Conservation (phyloP, 2,329 filamentous ascomycete genomes). For the Talaromyces pinophilus region DNA sequence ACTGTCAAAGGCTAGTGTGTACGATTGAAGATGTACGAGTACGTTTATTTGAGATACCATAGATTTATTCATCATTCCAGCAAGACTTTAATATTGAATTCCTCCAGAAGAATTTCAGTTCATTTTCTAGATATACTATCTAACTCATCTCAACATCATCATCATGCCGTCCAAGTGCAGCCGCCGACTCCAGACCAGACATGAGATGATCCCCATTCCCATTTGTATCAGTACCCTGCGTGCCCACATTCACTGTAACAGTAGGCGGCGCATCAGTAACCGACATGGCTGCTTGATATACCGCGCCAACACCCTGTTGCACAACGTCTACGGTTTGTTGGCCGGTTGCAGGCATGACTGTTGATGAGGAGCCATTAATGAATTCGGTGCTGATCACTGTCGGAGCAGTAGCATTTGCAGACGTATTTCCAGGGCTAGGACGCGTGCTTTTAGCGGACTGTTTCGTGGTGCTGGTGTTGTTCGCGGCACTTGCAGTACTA, state of each 20-base stretch:
- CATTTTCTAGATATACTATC: too few species aligned
- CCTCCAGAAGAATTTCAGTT: too few species aligned
- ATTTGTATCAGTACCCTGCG: neutral
- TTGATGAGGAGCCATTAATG: neutral
- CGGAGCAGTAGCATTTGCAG: conserved; percentile 11
- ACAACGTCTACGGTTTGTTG: conserved; percentile 6
- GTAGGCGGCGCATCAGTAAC: conserved; percentile 13
- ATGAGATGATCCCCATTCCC: neutral
- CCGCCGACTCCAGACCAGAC: neutral
- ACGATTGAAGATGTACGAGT: conserved; percentile 12
- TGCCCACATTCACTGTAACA: conserved; percentile 6
- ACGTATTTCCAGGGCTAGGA: neutral
- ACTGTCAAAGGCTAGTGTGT: neutral
- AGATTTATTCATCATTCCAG: neutral
- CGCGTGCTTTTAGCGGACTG: neutral
- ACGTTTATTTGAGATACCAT: conserved; percentile 15
- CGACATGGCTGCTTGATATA: conserved; percentile 19
- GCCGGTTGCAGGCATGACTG: conserved; percentile 12
- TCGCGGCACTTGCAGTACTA: conserved; percentile 27
- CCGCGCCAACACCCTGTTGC: conserved; percentile 17
- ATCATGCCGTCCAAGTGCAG: conserved; percentile 5
- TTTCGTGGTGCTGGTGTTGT: neutral
- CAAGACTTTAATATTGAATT: too few species aligned
- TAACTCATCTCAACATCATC: conserved; percentile 23
- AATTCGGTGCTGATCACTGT: conserved; percentile 17